Percentiles rank a stretch among this genome's conserved stretches.
phyloP scores from a whole-genome alignment of 495 filamentous ascomycete species.

The Mycothermus thermophilus region DNA sequence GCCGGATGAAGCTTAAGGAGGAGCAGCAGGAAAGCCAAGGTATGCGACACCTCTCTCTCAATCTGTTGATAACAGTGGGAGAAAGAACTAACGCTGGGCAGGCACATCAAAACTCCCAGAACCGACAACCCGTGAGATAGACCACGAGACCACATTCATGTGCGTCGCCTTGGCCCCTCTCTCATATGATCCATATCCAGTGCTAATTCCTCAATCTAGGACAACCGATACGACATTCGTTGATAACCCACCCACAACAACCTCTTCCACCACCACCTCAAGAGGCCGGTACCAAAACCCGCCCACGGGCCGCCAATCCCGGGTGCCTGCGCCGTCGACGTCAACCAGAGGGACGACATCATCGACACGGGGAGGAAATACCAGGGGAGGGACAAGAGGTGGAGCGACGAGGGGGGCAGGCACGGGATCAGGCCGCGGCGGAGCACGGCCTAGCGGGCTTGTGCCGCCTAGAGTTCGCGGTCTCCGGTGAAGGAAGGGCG shows the following conservation, averaged over 20 bases:
- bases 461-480: slow-evolving; percentile 28
- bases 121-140: slow-evolving; percentile 14
- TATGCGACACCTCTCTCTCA: slow-evolving; percentile 19
- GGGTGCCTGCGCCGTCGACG: slow-evolving; percentile 23
- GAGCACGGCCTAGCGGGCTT: slow-evolving; percentile 32
- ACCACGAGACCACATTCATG: slow-evolving; percentile 78
- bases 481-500: slow-evolving; percentile 13
- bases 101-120: slow-evolving; percentile 8
- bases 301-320: slow-evolving; percentile 35
- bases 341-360: slow-evolving; percentile 23
- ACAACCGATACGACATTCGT: slow-evolving; percentile 93
- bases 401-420: no score
- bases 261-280: slow-evolving; percentile 53
- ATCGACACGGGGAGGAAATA: no score
- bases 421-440: slow-evolving; percentile 19
- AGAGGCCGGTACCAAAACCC: slow-evolving; percentile 39
- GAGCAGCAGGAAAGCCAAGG: slow-evolving; percentile 16
- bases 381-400: slow-evolving; percentile 22
- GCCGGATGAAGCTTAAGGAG: slow-evolving; percentile 42
- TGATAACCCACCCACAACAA: slow-evolving; percentile 67
- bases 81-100: neutral
- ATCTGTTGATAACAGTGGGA: slow-evolving; percentile 16
- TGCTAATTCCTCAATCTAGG: no score
- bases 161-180: no score
- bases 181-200: no score